These are phyloP conservation scores for Linum lewisii DNA, from an alignment of 345 rosid genomes.

Conservation along the genomic window DNA sequence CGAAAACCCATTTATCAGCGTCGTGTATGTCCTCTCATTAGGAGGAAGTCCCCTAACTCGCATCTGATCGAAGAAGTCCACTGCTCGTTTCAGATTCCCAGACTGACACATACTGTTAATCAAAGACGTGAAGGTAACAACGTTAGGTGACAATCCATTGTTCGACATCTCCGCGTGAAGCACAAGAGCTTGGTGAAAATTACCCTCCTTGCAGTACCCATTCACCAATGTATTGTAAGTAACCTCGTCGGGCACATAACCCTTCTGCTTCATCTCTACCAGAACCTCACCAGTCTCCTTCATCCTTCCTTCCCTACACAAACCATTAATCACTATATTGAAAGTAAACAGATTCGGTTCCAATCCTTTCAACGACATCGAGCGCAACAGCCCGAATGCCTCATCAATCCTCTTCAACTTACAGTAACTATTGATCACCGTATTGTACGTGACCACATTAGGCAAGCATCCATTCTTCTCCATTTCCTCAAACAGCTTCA, in stretches of 20 bases:
- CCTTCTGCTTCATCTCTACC: conserved; percentile 43
- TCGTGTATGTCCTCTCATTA: conserved; percentile 68
- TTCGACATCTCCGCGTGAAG: conserved; percentile 64
- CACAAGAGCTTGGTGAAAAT: conserved; percentile 76
- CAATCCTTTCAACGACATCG: conserved; percentile 51
- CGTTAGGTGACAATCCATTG: conserved; percentile 73
- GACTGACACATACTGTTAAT: conserved; percentile 76
- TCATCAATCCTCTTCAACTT: conserved; percentile 51
- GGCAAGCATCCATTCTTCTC: conserved; percentile 60
- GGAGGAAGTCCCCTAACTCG: conserved; percentile 65
- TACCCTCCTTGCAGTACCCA: conserved; percentile 71
- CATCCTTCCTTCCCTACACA: conserved; percentile 69
- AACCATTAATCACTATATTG: conserved; percentile 65
- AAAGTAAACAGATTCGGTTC: conserved; percentile 74
- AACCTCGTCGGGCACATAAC: conserved; percentile 65
- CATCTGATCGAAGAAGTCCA: conserved; percentile 78
- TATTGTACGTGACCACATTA: conserved; percentile 81
- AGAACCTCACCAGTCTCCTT: conserved; percentile 51
- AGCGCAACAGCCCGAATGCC: conserved; percentile 41
- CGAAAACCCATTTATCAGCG: conserved; percentile 72
- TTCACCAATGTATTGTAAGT: conserved; percentile 73
- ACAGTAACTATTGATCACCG: conserved; percentile 59
- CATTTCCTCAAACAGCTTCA: conserved; percentile 43
- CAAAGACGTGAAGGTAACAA: conserved; percentile 71
- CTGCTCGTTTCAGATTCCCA: conserved; percentile 70